Evolutionary conservation across 495 filamentous ascomycete species (phyloP).

Genomic region (Aspergillus sclerotiicarbonarius): DNA sequence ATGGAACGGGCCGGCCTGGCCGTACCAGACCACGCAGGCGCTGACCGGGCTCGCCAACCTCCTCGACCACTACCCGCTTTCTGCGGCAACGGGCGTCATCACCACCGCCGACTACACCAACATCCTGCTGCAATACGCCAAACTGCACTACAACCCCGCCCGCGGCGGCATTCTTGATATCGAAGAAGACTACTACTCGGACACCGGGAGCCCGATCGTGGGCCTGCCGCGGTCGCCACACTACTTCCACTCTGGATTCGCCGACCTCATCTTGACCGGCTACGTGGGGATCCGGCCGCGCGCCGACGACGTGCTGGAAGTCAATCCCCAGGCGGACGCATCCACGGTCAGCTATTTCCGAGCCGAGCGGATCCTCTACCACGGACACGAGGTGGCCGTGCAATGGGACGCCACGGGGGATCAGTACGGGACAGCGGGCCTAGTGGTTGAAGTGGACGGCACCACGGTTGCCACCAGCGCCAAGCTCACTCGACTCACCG

Average conservation of each 20-base stretch:
- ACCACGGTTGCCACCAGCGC: constrained; percentile 12
- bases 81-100: constrained; percentile 13
- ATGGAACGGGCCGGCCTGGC: constrained; percentile 34
- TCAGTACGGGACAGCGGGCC: constrained; percentile 22
- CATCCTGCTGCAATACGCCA: constrained; percentile 25
- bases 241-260: constrained; percentile 34
- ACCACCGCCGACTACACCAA: constrained; percentile 23
- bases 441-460: constrained; percentile 26
- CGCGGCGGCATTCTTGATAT: constrained; percentile 26
- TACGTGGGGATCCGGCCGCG: constrained; percentile 28
- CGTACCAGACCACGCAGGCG: constrained; percentile 30
- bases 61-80: constrained; percentile 29
- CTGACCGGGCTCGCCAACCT: constrained; percentile 29
- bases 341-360: constrained; percentile 24
- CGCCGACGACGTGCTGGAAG: constrained; percentile 26
- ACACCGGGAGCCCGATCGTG: constrained; percentile 23
- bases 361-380: constrained; percentile 28
- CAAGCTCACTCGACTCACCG: constrained; percentile 12
- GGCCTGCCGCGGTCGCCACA: constrained; percentile 26
- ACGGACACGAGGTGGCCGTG: constrained; percentile 28
- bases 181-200: constrained; percentile 31
- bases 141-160: constrained; percentile 26
- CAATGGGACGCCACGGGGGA: constrained; percentile 27
- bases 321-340: constrained; percentile 27
- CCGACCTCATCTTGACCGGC: constrained; percentile 27